Evolutionary conservation across 345 rosid genomes (phyloP).

Genomic region (Gossypium stocksii): DNA sequence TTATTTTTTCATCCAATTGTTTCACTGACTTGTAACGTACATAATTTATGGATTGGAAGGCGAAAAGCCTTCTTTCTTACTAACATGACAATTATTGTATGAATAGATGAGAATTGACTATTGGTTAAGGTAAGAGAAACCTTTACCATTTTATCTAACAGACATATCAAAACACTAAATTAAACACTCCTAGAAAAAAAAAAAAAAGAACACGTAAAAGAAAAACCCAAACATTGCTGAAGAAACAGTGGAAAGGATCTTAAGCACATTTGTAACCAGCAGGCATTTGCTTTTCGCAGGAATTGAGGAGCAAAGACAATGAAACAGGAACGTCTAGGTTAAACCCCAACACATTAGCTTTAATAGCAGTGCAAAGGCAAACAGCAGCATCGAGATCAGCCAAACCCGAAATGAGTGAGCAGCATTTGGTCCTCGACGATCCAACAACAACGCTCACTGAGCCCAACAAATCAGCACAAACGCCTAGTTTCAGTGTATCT

Average conservation of each 20-base stretch:
- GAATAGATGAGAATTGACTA: too few relatives aligned
- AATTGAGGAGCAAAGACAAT: constrained; percentile 56
- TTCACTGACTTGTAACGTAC: neutral
- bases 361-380: constrained; percentile 80
- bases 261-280: constrained; percentile 50
- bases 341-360: constrained; percentile 56
- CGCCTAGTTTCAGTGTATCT: constrained; percentile 66
- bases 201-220: neutral
- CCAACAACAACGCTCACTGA: constrained; percentile 45
- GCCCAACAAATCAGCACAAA: constrained; percentile 45
- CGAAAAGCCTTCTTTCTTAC: neutral
- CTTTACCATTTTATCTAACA: too few relatives aligned
- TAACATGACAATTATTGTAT: neutral
- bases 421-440: constrained; percentile 57
- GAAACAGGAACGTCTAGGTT: constrained; percentile 53
- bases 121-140: too few relatives aligned
- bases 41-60: neutral
- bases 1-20: neutral
- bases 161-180: neutral
- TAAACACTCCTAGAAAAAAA: neutral
- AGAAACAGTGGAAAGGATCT: neutral
- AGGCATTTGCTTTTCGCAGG: constrained; percentile 61
- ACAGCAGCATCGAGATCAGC: constrained; percentile 70
- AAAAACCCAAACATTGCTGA: neutral
- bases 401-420: constrained; percentile 45